Evolutionary conservation across 257 asterid species (phyloP), one percentile per base, ranked within the genome.

Genomic region (Fraxinus quadrangulata): DNA sequence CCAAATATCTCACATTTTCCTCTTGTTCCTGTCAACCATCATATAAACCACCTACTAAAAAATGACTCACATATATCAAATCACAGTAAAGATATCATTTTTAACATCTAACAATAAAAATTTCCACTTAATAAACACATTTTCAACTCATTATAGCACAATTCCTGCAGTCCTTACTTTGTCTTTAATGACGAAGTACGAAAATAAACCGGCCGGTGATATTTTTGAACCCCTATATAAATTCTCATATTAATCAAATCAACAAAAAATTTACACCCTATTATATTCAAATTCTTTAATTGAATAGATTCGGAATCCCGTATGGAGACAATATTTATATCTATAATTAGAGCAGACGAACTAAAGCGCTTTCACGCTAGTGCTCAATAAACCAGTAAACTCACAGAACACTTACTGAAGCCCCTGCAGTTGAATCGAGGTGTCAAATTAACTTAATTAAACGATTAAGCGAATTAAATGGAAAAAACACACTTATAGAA

Each of bases 381-480:
- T 30, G 67, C 59, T 17, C 5, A 74, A 9, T 28, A 19, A 65
- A 75, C 67, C 2, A 54, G 14, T 26, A 54, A 54, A 71, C 51
- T 19, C 6, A 19, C 14, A 72, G 54, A 77, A 17, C 61, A 63
- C 67, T 42, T 13, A 63, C 69, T 63, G 69, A 63, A 63, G 42
- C 13, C 24, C 26, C 24, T 37, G 54, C 70, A 68, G 28, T 9
- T 17, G n/a, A 49, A 73, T 61, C 13, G 33, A 71, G 74, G 23
- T 45, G 70, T 1, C 71, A 42, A 70, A 71, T 39, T 54, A 67
- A 77, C 61, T 45, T 12, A 45, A 78, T 81, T 3, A 70, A 71
- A 13, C n/a, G 40, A 23, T n/a, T 45, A 61, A 36, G 13, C 19
- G 23, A 51, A 42, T 9, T 19, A 63, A 71, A 10, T 23, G 47